Conservation (phyloP, 1,284 basidiomycete genomes). For the Pisolithus thermaeus region DNA sequence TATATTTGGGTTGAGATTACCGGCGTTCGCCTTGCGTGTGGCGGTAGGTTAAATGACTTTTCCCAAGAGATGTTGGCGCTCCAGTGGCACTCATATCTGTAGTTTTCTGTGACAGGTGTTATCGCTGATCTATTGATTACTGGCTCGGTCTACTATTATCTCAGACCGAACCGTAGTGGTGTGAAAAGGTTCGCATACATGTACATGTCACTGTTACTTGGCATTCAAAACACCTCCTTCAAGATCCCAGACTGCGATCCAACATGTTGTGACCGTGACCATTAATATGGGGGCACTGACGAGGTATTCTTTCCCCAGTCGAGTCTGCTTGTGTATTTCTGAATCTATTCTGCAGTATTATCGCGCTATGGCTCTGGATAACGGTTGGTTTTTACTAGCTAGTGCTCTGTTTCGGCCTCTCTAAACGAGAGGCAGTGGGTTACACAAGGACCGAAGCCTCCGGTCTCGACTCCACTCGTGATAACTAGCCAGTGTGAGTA, state of each 20-base stretch:
- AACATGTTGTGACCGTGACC: not conserved
- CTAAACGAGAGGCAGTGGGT: not conserved
- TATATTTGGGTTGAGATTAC: not conserved
- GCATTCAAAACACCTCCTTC: not conserved
- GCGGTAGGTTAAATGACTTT: not conserved
- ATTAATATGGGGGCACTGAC: conserved; percentile 4
- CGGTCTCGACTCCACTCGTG: not conserved
- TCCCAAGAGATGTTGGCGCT: not conserved
- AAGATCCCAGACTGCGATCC: not conserved
- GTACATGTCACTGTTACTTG: not conserved
- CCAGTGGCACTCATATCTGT: not conserved
- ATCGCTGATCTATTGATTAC: conserved; percentile 4
- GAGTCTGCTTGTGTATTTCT: not conserved
- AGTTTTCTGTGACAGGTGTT: conserved; percentile 1
- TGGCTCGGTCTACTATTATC: conserved; percentile 2
- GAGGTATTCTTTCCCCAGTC: not conserved
- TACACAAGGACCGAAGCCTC: not conserved
- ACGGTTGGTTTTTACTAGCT: not conserved
- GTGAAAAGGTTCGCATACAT: conserved; percentile 1
- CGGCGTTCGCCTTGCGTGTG: not conserved
- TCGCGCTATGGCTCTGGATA: not conserved
- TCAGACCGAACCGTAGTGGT: not conserved
- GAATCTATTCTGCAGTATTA: not conserved
- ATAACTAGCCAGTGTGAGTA: not conserved
- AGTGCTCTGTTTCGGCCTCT: not conserved